Evolutionary conservation across 495 filamentous ascomycete species (phyloP), one percentile per base, ranked within the genome.

Genomic region (Talaromyces ruber): DNA sequence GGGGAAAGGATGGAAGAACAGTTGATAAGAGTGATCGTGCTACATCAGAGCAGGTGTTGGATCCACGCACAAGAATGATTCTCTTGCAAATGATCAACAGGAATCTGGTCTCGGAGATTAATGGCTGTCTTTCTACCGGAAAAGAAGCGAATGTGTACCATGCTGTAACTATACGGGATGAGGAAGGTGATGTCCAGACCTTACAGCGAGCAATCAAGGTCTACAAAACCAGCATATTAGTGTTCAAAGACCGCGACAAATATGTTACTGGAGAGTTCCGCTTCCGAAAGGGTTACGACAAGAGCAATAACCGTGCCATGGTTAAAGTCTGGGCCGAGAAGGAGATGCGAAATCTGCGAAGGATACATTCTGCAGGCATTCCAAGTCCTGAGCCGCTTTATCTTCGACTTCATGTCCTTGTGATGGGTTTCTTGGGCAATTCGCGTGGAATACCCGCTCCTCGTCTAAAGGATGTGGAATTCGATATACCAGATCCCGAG

Each of bases 141-240:
- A 98, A 98, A 70, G 94, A 98, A 73, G 94, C 94, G 52, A 98
- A 98, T 65, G 94, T 98, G 22, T 98, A 98, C 75, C 88, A 93
- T 64, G 88, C 90, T 2, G 70, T 91, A 50, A 82, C 82, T 1
- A 67, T 74, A 9, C 76, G 80, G 1, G 73, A 81, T 39, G 73
- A 78, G 0, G 72, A 74, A 8, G 59, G n/a, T 11, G 57, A 60
- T 18, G 55, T 43, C 6, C 75, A 74, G 8, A 72, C 73, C 56
- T 60, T 80, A 3, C 85, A 91, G 64, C 86, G 91, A 56, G 94
- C 94, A 14, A 91, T 98, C 77, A 98, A 98, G 73, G 89, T 98
- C 24, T 98, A 98, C 83, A 98, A 98, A 79, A 98, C 95, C 0
- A 88, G 87, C 50, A 97, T 97, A 62, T 75, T 98, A 39, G 91